phyloP scores from a whole-genome alignment of 495 filamentous ascomycete species.

The Penicillium antarcticum region DNA sequence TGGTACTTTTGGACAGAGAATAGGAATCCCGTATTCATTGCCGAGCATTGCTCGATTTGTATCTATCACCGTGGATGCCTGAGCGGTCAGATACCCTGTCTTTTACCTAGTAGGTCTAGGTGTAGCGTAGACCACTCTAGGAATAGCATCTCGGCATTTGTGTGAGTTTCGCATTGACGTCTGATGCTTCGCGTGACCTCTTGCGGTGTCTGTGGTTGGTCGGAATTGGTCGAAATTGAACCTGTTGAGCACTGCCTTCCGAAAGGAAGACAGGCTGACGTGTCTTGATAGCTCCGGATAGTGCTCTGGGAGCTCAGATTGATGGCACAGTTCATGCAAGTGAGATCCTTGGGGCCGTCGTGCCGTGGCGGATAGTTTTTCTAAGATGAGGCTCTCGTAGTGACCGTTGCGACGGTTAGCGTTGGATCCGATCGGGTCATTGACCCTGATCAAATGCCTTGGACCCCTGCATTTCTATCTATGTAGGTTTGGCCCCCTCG shows the following conservation, averaged over 20 bases:
- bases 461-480: neutral
- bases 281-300: constrained; percentile 10
- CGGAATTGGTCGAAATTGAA: neutral
- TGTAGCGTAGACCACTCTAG: neutral
- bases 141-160: neutral
- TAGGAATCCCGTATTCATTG: neutral
- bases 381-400: constrained; percentile 5
- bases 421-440: neutral
- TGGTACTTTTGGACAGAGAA: too few relatives aligned
- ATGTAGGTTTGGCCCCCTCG: too few relatives aligned
- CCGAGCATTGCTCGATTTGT: constrained; percentile 2
- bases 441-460: neutral
- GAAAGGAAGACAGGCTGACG: constrained; percentile 11
- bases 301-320: neutral
- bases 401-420: neutral
- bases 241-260: constrained; percentile 6
- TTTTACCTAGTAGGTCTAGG: too few relatives aligned
- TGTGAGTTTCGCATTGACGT: constrained; percentile 3
- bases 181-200: constrained; percentile 2
- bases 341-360: neutral
- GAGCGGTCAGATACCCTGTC: neutral
- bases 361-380: neutral
- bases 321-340: constrained; percentile 5
- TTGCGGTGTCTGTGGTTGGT: neutral
- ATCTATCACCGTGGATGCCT: neutral